Evolutionary conservation across 306 rosid species (phyloP), one percentile per base, ranked within the genome.

Genomic region (Glycyrrhiza uralensis): DNA sequence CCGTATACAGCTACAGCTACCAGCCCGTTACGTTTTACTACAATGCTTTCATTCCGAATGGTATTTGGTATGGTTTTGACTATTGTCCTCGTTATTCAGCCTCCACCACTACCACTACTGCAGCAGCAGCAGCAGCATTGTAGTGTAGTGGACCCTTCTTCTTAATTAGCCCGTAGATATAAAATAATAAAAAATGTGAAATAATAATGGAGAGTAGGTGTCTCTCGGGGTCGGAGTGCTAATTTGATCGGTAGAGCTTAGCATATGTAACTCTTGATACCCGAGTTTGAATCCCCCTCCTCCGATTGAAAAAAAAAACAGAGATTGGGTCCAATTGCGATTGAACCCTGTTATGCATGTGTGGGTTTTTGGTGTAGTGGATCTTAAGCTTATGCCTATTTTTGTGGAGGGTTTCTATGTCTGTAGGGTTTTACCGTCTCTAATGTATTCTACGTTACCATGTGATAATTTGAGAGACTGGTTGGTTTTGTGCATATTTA

Each of bases 11-110:
- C 2, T 61, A 76, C 39, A 3, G 65, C 75, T 71, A 71, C 2
- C 76, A 9, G 23, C 70, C 98, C 2, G 76, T 69, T 45, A 63
- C 89, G 0, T 93, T 88, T 46, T 71, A 84, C 66, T 93, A 71
- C 86, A 75, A 85, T 38, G 11, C 83, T 18, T 82, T 28, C 7
- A 83, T 93, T 24, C 98, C 97, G 0, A 71, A 52, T 41, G 85
- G 56, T 13, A n/a, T 85, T 71, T 88, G 96, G 97, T 93, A 41
- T 80, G 98, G 97, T 11, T 93, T 93, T 54, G 81, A 88, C 57
- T 33, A 32, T 20, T 93, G 98, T 51, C 8, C 38, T 2, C 20
- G 77, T 39, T 73, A 61, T 70, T 66, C 74, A 23, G 66, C 57
- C 26, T 78, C 88, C 35, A 42, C 69, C 9, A 62, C 82, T 5